Evolutionary conservation across 225 moss, liverwort and hornwort species (phyloP), one percentile per base, ranked within the genome.

Genomic region (Neckera pumila): DNA sequence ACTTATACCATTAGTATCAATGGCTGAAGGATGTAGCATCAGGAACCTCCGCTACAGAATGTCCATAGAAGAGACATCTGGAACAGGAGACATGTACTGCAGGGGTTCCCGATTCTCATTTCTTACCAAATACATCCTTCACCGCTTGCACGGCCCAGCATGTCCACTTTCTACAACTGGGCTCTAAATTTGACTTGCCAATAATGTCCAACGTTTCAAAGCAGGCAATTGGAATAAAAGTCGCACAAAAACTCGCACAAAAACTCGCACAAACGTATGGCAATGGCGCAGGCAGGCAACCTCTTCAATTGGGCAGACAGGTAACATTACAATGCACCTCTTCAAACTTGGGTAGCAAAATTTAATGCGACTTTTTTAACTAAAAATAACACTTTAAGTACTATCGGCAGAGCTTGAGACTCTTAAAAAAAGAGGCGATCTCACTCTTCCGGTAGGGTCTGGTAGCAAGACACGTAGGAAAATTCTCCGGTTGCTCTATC

Each of bases 401-500:
- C 91, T 86, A 98, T 86, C 95, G 94, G 86, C 95, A 98, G 64
- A 98, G 94, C 83, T 98, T 98, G 34, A 97, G 93, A 86, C 86
- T 97, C 86, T 97, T 98, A 75, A 98, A 98, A 76, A 93, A 93
- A 13, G 93, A 87, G 76, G 94, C 91, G 45, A 98, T 89, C 89
- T 96, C 90, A 71, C 94, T 96, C 89, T 94, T 98, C 27, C 57
- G 91, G 87, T 97, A 98, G 9, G 98, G 96, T 84, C 96, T 96
- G 76, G 98, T 98, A 30, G 98, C 98, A 90, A 98, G 92, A 91
- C 96, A 98, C 57, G 98, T 98, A 14, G 95, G 93, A 84, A 94
- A 93, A 83, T 97, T 95, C 90, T 98, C 98, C 56, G 98, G 97
- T 89, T 96, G 96, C 90, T 98, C 98, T 22, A 93, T 92, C 98